phyloP scores from a whole-genome alignment of 345 rosid genomes.

The Iberis pinnata region DNA sequence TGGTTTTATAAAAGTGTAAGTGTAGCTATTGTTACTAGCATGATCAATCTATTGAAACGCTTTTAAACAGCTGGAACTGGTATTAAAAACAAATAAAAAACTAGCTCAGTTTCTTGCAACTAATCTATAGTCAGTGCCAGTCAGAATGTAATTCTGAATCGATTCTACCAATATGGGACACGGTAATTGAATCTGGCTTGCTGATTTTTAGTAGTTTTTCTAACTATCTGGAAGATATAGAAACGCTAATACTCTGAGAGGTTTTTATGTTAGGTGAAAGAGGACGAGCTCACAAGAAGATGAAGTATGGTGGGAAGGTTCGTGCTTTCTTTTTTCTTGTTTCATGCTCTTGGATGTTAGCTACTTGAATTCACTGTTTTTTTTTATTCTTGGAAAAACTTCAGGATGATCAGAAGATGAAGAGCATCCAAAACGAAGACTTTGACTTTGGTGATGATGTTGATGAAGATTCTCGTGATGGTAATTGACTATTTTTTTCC shows the following conservation, averaged over 20 bases:
- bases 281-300: conserved; percentile 60
- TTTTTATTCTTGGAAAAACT: background rate
- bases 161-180: too few species aligned
- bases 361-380: background rate
- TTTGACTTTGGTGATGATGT: conserved; percentile 42
- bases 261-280: conserved; percentile 47
- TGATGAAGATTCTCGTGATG: conserved; percentile 64
- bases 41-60: too few species aligned
- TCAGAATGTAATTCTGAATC: too few species aligned
- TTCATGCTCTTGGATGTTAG: background rate
- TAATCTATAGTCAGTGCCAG: too few species aligned
- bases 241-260: background rate
- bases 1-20: too few species aligned
- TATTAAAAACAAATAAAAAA: too few species aligned
- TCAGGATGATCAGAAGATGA: conserved; percentile 61
- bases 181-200: too few species aligned
- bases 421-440: conserved; percentile 43
- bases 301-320: conserved; percentile 54
- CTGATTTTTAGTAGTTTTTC: background rate
- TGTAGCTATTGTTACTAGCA: too few species aligned
- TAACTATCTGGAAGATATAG: background rate
- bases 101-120: too few species aligned
- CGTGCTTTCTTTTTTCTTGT: background rate
- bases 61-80: too few species aligned
- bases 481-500: conserved; percentile 28